phyloP scores from a whole-genome alignment of 1,139 yeast genomes.

The Nakaseomyces bracarensis region DNA sequence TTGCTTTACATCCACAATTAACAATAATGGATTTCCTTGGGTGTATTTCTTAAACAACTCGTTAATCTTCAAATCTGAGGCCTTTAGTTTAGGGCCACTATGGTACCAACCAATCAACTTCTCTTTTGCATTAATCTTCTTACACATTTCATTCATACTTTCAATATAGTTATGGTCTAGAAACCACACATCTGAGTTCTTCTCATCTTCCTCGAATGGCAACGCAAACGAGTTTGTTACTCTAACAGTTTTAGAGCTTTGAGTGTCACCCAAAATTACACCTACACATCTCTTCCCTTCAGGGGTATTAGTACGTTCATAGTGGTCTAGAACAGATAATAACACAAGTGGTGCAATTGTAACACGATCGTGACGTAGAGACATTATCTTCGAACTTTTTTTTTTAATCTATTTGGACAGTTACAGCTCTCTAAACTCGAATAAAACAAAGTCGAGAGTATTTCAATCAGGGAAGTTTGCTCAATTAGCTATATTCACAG shows the following conservation, averaged over 20 bases:
- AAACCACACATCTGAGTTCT: constrained; percentile 92
- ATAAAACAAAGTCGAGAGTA: background rate
- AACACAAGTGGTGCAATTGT: constrained; percentile 94
- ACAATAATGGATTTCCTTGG: constrained; percentile 61
- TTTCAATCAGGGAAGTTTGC: background rate
- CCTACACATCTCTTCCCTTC: constrained; percentile 84
- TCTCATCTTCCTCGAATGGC: constrained; percentile 96
- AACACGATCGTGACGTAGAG: constrained; percentile 48
- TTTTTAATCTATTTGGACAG: too few species aligned
- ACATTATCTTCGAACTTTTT: constrained; percentile 13
- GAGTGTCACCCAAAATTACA: constrained; percentile 77
- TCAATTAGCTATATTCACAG: background rate
- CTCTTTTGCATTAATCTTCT: constrained; percentile 94
- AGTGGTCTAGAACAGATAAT: constrained; percentile 91
- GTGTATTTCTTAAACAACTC: constrained; percentile 82
- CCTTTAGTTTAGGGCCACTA: constrained; percentile 85
- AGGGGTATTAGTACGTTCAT: constrained; percentile 69
- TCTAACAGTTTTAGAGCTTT: constrained; percentile 42
- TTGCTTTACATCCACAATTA: constrained; percentile 89
- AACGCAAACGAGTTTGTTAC: constrained; percentile 78
- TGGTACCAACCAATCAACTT: constrained; percentile 97
- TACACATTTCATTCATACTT: constrained; percentile 96
- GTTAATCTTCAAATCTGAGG: constrained; percentile 85
- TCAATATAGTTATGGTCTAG: constrained; percentile 94
- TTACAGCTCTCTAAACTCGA: too few species aligned